These are phyloP conservation scores for Mycena alexandri DNA, from an alignment of 768 basidiomycete species.

Conservation along the genomic window DNA sequence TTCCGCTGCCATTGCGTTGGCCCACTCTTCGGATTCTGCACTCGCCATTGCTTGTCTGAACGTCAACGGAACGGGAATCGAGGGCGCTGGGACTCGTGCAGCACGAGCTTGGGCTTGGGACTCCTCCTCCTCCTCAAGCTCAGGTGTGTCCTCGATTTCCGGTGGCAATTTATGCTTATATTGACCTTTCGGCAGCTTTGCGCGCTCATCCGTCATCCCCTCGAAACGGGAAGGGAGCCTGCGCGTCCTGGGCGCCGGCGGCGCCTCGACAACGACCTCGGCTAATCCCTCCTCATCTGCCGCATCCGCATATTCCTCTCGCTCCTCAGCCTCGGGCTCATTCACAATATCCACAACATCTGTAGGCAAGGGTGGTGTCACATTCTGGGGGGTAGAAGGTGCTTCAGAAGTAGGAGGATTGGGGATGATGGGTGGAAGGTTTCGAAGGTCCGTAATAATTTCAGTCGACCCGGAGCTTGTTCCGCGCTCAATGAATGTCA, in stretches of 20 bases:
- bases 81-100: background rate
- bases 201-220: conserved; percentile 2
- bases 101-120: background rate
- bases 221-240: background rate
- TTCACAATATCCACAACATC: background rate
- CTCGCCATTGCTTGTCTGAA: conserved; percentile 2
- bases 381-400: background rate
- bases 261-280: background rate
- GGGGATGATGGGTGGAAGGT: background rate
- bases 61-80: background rate
- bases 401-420: background rate
- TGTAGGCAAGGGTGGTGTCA: too few relatives aligned
- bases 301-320: background rate
- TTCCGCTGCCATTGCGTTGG: background rate
- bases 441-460: background rate
- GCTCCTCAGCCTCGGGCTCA: background rate
- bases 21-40: background rate
- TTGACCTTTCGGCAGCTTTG: background rate
- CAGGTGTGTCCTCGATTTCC: background rate
- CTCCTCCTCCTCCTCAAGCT: conserved; percentile 9
- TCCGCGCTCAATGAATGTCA: background rate
- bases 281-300: background rate
- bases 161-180: background rate
- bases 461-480: background rate
- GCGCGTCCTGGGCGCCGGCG: background rate